These are phyloP conservation scores for Coemansia sp. DNA, from an alignment of 192 early-diverging fungal genomes.

Conservation along the genomic window DNA sequence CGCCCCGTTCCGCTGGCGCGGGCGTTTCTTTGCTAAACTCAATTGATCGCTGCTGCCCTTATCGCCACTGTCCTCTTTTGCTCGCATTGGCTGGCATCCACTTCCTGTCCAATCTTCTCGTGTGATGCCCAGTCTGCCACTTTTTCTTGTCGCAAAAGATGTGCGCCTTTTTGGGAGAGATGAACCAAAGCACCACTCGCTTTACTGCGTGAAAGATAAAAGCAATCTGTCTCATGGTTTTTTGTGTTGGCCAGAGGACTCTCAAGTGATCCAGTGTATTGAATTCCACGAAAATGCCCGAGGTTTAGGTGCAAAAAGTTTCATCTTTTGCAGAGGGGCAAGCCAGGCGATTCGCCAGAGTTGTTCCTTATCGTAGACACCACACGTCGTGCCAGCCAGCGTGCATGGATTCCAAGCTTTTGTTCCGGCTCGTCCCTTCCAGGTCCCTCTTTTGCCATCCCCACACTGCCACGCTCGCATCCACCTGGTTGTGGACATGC, in stretches of 20 bases:
- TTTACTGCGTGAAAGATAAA: not conserved
- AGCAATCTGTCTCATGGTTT: not conserved
- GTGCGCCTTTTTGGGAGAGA: not conserved
- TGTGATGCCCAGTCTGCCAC: not conserved
- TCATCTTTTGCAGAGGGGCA: not conserved
- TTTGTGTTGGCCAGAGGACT: not conserved
- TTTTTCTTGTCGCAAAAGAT: not conserved
- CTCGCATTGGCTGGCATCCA: not conserved
- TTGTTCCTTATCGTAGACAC: not conserved
- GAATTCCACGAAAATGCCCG: not conserved
- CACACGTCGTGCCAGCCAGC: not conserved
- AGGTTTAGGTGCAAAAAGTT: not conserved
- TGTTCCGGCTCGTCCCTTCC: not conserved
- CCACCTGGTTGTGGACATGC: not conserved
- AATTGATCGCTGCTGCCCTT: not conserved
- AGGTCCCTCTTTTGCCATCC: not conserved
- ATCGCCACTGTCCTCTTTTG: not conserved
- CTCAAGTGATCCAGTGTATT: not conserved
- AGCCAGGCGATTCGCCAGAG: not conserved
- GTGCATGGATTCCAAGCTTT: not conserved
- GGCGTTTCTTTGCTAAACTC: conserved; percentile 1
- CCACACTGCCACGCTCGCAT: not conserved
- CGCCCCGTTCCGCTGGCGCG: not conserved
- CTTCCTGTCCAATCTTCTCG: not conserved
- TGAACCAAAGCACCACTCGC: not conserved